phyloP scores from a whole-genome alignment of 345 rosid genomes.

The Syzygium aromaticum region DNA sequence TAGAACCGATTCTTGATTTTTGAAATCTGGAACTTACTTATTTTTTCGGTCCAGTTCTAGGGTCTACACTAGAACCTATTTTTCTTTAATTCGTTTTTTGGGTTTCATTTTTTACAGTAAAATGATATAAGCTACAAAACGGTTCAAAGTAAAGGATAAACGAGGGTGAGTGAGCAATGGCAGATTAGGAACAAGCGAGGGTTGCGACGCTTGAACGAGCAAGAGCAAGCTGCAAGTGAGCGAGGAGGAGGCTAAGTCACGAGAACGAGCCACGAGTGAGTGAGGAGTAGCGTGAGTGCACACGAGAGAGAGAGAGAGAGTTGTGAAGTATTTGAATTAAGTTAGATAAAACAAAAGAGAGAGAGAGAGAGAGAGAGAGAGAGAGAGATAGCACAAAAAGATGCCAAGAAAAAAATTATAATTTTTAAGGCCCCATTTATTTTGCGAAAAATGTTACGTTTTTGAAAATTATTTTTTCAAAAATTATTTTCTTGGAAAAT shows the following conservation, averaged over 20 bases:
- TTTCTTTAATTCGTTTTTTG: no score
- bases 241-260: background rate
- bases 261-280: background rate
- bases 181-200: background rate
- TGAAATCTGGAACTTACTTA: background rate
- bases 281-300: no score
- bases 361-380: background rate
- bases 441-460: no score
- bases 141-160: background rate
- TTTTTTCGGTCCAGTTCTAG: no score
- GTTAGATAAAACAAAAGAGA: background rate
- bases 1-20: no score
- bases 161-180: background rate
- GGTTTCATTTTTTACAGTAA: no score
- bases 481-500: no score
- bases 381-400: background rate
- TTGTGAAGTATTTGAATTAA: background rate
- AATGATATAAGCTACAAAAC: background rate
- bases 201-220: no score
- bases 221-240: rapidly evolving
- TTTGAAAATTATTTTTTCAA: no score
- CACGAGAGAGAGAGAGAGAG: background rate
- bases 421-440: background rate
- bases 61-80: background rate
- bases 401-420: background rate